phyloP scores from a whole-genome alignment of 805 yeast genomes.

The Komagataella mondaviorum region DNA sequence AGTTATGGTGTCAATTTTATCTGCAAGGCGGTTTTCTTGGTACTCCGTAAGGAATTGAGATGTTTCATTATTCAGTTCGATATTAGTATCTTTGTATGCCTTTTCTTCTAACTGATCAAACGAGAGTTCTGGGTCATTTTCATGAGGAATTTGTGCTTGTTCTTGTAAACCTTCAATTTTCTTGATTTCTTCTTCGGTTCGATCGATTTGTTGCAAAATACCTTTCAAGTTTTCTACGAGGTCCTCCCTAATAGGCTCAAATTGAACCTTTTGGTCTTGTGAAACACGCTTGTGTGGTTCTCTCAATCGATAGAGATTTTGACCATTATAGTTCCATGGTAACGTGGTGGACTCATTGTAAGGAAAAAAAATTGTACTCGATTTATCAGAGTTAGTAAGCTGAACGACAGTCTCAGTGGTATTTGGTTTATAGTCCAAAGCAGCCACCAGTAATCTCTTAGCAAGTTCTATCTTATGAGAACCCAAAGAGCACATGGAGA shows the following conservation, averaged over 20 bases:
- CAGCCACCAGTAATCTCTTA: constrained; percentile 13
- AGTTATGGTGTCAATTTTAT: background rate
- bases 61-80: background rate
- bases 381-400: background rate
- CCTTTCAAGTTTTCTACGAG: background rate
- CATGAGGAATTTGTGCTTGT: background rate
- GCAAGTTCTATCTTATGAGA: constrained; percentile 11
- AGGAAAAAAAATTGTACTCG: constrained; percentile 5
- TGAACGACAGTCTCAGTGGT: constrained; percentile 3
- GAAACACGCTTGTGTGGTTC: constrained; percentile 6
- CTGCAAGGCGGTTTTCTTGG: background rate
- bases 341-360: constrained; percentile 9
- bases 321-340: constrained; percentile 16
- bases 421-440: constrained; percentile 12
- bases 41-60: background rate
- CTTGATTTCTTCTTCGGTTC: background rate
- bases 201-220: background rate
- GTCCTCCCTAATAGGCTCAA: background rate
- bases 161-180: background rate
- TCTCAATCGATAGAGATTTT: constrained; percentile 10
- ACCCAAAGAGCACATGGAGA: constrained; percentile 15
- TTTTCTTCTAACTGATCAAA: background rate
- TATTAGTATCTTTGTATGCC: background rate
- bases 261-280: background rate
- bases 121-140: background rate